Evolutionary conservation across 176 grass and related monocot genomes (phyloP).

Genomic region (Stipa capillata): DNA sequence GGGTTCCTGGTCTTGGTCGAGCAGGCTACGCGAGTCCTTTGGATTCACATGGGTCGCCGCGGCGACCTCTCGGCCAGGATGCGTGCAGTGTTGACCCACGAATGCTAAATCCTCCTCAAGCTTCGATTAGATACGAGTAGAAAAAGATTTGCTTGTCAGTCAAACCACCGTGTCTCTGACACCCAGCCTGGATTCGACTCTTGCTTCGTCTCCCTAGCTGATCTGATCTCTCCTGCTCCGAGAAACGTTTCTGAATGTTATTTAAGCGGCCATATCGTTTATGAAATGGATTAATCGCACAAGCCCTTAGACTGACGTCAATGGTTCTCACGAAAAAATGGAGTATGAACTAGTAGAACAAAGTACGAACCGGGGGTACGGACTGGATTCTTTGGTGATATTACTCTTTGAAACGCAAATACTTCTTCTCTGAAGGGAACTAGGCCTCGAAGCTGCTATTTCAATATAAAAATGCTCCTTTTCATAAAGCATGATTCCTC

Average conservation of each 20-base stretch:
- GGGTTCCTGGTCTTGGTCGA: constrained; percentile 10
- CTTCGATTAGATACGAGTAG: background rate
- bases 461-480: too few species aligned
- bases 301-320: background rate
- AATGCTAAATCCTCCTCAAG: background rate
- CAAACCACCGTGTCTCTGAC: constrained; percentile 17
- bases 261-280: background rate
- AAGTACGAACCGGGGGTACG: background rate
- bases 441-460: too few species aligned
- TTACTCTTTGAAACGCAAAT: constrained; percentile 16
- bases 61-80: background rate
- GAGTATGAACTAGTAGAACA: background rate
- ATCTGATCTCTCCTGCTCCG: background rate
- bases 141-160: background rate
- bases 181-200: background rate
- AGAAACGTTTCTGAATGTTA: background rate
- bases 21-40: background rate
- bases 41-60: background rate
- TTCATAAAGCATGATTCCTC: too few species aligned
- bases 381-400: background rate
- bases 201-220: background rate
- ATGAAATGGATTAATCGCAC: background rate
- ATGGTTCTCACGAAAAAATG: background rate
- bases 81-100: background rate
- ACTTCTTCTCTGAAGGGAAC: too few species aligned